Evolutionary conservation across 805 yeast genomes (phyloP).

Genomic region (Phaffomyces antillensis): DNA sequence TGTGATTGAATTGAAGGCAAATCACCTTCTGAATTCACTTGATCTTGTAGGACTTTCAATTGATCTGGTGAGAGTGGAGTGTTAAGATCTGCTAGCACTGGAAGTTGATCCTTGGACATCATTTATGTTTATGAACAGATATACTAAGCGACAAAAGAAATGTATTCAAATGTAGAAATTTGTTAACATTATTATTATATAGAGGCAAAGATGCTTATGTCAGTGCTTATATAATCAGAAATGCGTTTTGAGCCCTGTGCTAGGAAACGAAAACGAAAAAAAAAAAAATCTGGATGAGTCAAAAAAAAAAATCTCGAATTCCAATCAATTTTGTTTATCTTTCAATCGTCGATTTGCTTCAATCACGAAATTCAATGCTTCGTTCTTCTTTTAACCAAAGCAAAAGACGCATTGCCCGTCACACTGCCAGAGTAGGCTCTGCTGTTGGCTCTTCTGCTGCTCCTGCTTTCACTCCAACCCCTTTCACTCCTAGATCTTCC

Average conservation of each 20-base stretch:
- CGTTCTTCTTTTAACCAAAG: slow-evolving; percentile 23
- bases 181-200: too few species aligned
- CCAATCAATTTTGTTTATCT: not conserved
- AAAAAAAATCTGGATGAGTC: too few species aligned
- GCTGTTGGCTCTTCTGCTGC: slow-evolving; percentile 5
- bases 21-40: slow-evolving; percentile 76
- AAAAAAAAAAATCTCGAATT: not conserved
- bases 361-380: slow-evolving; percentile 11
- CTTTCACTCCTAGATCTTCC: slow-evolving; percentile 5
- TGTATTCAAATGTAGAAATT: too few species aligned
- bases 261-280: too few species aligned
- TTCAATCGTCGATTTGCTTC: too few species aligned
- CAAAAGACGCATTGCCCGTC: slow-evolving; percentile 21
- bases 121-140: too few species aligned
- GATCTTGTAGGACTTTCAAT: slow-evolving; percentile 65
- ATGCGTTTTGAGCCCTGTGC: not conserved
- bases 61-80: slow-evolving; percentile 67
- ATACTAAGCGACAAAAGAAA: too few species aligned
- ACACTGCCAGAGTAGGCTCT: slow-evolving; percentile 15
- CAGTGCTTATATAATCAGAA: not conserved
- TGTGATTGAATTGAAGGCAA: slow-evolving; percentile 73
- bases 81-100: slow-evolving; percentile 9
- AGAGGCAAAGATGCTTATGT: too few species aligned
- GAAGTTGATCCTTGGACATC: slow-evolving; percentile 5
- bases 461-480: slow-evolving; percentile 4